These are phyloP conservation scores for Leptographium galeiforme DNA, from an alignment of 2,329 filamentous ascomycete species.

Conservation along the genomic window DNA sequence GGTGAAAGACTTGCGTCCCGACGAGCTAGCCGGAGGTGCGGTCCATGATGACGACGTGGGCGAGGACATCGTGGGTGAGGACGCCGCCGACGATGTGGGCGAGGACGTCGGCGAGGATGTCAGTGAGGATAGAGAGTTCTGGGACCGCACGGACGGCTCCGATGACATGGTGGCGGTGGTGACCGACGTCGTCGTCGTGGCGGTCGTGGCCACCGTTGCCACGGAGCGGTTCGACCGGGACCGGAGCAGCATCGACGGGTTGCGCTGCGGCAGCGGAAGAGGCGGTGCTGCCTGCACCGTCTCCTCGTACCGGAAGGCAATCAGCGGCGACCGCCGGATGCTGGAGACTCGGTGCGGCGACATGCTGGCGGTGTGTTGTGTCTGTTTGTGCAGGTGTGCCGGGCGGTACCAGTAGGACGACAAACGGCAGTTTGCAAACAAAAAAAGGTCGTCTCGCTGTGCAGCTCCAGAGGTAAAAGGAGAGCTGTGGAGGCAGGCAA, in stretches of 20 bases:
- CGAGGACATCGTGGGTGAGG: neutral
- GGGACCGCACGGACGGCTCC: slow-evolving; percentile 6
- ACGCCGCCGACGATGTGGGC: slow-evolving; percentile 1
- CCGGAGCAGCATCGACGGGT: slow-evolving; percentile 20
- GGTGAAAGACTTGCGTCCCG: neutral
- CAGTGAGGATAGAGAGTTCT: neutral
- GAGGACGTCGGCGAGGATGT: neutral
- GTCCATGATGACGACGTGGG: neutral
- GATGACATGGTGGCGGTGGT: slow-evolving; percentile 12
- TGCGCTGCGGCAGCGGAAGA: slow-evolving; percentile 34
- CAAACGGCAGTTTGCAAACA: too few relatives aligned
- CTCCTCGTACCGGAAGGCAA: slow-evolving; percentile 48
- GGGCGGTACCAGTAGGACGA: too few relatives aligned
- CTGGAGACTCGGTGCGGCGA: slow-evolving; percentile 28
- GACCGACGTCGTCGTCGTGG: slow-evolving; percentile 8
- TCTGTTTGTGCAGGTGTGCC: too few relatives aligned
- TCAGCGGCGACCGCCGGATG: slow-evolving; percentile 29
- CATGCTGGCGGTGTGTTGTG: slow-evolving; percentile 13
- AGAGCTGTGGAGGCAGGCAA: neutral
- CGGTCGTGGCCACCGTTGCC: slow-evolving; percentile 6
- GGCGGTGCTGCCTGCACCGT: slow-evolving; percentile 43
- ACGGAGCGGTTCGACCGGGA: slow-evolving; percentile 14
- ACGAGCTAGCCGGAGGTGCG: neutral
- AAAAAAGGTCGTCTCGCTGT: too few relatives aligned
- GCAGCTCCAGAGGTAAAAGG: too few relatives aligned